Percentiles rank a stretch among this genome's conserved stretches.
Conservation (phyloP, 805 yeast species). For the Grigorovia yakushimaensis region DNA sequence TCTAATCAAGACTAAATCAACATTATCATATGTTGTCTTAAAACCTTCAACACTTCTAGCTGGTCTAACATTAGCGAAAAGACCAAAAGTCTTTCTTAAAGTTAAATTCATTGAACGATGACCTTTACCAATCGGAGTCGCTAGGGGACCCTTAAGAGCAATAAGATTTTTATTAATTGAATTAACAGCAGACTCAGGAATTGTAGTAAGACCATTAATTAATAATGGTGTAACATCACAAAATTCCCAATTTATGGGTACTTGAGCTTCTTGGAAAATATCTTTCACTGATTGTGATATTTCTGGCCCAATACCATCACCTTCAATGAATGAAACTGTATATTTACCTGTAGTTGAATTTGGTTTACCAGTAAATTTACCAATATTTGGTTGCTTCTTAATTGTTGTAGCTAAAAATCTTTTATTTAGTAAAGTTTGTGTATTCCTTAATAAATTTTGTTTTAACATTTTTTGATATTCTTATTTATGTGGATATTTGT, state of each 20-base stretch:
- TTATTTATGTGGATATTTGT: conserved; percentile 44
- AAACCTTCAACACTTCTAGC: conserved; percentile 89
- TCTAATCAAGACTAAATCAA: conserved; percentile 92
- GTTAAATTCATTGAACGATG: conserved; percentile 96
- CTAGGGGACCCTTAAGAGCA: conserved; percentile 96
- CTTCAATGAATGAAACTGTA: conserved; percentile 92
- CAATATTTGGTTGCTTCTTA: conserved; percentile 25
- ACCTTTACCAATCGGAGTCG: conserved; percentile 98
- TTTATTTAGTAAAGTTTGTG: not conserved
- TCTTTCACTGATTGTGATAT: conserved; percentile 90
- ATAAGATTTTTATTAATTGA: conserved; percentile 88
- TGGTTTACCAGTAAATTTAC: conserved; percentile 27
- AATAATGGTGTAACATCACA: conserved; percentile 93
- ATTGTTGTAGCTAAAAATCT: conserved; percentile 13
- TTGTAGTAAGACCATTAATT: conserved; percentile 85
- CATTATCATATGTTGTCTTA: conserved; percentile 72
- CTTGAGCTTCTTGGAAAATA: conserved; percentile 87
- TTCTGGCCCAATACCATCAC: conserved; percentile 97
- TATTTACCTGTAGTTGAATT: conserved; percentile 63
- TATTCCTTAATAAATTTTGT: conserved; percentile 5
- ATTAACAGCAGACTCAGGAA: conserved; percentile 86
- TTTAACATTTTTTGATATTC: conserved; percentile 35
- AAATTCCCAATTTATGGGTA: conserved; percentile 94
- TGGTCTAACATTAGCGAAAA: conserved; percentile 96
- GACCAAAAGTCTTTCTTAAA: conserved; percentile 89